Conservation (phyloP, 2,329 filamentous ascomycete genomes). For the Microcera coccophila region DNA sequence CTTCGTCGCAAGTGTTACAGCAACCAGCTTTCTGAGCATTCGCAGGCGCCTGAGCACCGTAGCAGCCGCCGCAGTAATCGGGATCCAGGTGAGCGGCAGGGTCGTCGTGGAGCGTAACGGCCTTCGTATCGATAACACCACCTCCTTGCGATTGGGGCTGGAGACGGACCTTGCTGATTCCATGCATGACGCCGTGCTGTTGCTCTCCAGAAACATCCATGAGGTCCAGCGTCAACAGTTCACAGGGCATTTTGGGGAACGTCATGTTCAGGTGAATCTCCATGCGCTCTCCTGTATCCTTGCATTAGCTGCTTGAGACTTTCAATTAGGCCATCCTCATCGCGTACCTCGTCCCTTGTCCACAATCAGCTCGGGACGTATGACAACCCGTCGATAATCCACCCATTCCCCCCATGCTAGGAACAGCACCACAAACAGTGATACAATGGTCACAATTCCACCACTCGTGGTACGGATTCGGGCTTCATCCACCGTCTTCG, state of each 20-base stretch:
- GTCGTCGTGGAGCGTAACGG: conserved; percentile 63
- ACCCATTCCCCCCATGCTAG: conserved; percentile 93
- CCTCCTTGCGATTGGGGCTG: conserved; percentile 70
- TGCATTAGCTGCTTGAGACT: conserved; percentile 20
- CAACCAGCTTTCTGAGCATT: conserved; percentile 78
- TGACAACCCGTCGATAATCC: conserved; percentile 80
- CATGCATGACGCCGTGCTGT: conserved; percentile 89
- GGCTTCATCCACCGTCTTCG: conserved; percentile 98
- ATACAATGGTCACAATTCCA: conserved; percentile 89
- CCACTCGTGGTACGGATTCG: conserved; percentile 92
- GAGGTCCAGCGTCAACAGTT: conserved; percentile 92
- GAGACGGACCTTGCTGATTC: conserved; percentile 86
- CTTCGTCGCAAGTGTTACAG: conserved; percentile 96
- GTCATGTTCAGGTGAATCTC: conserved; percentile 98
- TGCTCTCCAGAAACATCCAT: conserved; percentile 99
- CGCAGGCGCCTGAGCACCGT: conserved; percentile 71
- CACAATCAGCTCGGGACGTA: conserved; percentile 89
- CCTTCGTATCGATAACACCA: conserved; percentile 65
- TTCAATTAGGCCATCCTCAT: neutral
- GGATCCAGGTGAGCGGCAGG: conserved; percentile 77
- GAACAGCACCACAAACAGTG: conserved; percentile 81
- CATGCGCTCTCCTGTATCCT: conserved; percentile 79
- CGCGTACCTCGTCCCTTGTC: conserved; percentile 86
- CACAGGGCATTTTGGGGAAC: conserved; percentile 90
- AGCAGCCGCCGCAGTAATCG: conserved; percentile 89